Evolutionary conservation across 805 yeast genomes (phyloP).

Genomic region (Zygotorulaspora florentina): DNA sequence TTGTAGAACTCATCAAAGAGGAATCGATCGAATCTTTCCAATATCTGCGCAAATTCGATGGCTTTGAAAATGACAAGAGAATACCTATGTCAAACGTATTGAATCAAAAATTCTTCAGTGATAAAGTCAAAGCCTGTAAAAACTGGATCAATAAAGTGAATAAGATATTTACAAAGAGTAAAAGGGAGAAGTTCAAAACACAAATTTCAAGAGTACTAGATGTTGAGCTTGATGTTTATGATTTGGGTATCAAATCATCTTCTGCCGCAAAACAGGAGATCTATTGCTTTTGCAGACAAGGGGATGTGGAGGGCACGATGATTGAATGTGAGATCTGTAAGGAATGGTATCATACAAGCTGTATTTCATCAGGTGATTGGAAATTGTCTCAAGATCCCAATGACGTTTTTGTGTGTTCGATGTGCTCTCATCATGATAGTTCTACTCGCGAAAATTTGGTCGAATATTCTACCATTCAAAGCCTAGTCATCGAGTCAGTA

Average conservation of each 20-base stretch:
- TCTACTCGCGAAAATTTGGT: slow-evolving; percentile 18
- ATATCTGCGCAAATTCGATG: slow-evolving; percentile 23
- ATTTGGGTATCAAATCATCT: slow-evolving; percentile 7
- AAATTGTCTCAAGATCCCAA: slow-evolving; percentile 31
- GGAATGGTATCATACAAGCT: slow-evolving; percentile 67
- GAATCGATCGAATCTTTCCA: slow-evolving; percentile 6
- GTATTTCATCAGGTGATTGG: slow-evolving; percentile 44
- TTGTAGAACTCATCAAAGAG: slow-evolving; percentile 7
- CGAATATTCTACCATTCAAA: slow-evolving; percentile 9
- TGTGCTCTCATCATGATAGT: slow-evolving; percentile 36
- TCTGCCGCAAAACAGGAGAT: slow-evolving; percentile 8
- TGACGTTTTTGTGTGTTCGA: slow-evolving; percentile 48
- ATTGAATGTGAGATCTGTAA: slow-evolving; percentile 65
- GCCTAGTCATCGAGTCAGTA: slow-evolving; percentile 17
- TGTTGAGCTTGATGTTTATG: slow-evolving; percentile 21
- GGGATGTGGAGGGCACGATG: slow-evolving; percentile 56
- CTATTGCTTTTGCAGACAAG: slow-evolving; percentile 61
- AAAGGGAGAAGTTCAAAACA: slow-evolving; percentile 2
- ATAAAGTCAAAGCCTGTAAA: slow-evolving; percentile 14
- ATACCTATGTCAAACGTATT: slow-evolving; percentile 31
- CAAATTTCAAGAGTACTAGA: slow-evolving; percentile 23
- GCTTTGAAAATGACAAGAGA: slow-evolving; percentile 33
- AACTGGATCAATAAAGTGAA: slow-evolving; percentile 11
- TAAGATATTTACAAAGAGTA: slow-evolving; percentile 7
- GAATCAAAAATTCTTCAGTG: slow-evolving; percentile 16